Evolutionary conservation across 768 basidiomycete species (phyloP), one percentile per base, ranked within the genome.

Genomic region (Rhizopogon vulgaris): DNA sequence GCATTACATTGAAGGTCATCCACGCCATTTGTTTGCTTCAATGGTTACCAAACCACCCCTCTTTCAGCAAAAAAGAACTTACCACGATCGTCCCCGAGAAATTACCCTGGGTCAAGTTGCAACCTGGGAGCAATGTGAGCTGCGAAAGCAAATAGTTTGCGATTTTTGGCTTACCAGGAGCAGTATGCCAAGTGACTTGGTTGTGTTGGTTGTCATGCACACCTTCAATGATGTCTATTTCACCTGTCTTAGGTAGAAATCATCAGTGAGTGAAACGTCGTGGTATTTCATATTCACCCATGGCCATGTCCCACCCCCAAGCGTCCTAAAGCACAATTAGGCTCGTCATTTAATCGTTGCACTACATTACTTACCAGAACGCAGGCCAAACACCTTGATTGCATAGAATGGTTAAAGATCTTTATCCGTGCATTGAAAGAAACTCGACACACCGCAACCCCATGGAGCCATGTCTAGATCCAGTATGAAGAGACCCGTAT

Each of bases 151-250:
- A 18, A 55, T 51, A 38, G 52, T 8, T 15, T 22, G 14, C 9
- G 48, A 25, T 38, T 11, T 39, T 28, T 12, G 22, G 55, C 51
- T 43, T 57, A 81, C 84, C 84, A 52, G 82, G 75, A 48, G 71
- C 76, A 24, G 85, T 87, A 63, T 90, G 87, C 80, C 82, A 90
- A 28, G 87, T 84, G 15, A 91, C 84, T 68, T 91, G 89, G 58
- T 91, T 90, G 59, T 90, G 87, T 61, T 84, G 73, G 54, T 89
- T 87, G 62, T 88, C 87, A 56, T 91, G 89, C 5, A 91, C 89
- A 12, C 89, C 89, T 66, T 90, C 88, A 28, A 90, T 82, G 27
- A 90, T 85, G 65, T 90, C 88, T 53, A 91, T 87, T 69, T 90
- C 89, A 12, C 88, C 89, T 10, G 70, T 73, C 88, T 90, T 51